Conservation (phyloP, 768 basidiomycete genomes). For the Tulasnella sp. region DNA sequence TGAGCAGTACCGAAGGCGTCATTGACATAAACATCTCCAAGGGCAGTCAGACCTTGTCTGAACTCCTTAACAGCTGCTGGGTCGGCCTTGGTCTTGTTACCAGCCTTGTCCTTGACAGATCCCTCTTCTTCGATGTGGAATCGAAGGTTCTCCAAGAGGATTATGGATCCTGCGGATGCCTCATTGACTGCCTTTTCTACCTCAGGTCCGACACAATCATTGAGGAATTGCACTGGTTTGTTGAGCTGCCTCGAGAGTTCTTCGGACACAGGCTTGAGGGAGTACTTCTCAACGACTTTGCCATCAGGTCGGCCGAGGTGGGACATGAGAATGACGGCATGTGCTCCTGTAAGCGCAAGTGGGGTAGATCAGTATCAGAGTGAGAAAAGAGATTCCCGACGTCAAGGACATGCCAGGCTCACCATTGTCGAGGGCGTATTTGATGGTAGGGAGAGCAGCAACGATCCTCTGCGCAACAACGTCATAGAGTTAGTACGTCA, state of each 20-base stretch:
- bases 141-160: slow-evolving; percentile 93
- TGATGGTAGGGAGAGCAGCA: slow-evolving; percentile 89
- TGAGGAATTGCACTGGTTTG: slow-evolving; percentile 64
- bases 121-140: slow-evolving; percentile 99
- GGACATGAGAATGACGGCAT: slow-evolving; percentile 85
- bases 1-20: slow-evolving; percentile 99
- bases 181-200: slow-evolving; percentile 64
- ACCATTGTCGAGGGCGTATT: slow-evolving; percentile 84
- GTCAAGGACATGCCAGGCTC: slow-evolving; percentile 16
- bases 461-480: slow-evolving; percentile 68
- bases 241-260: slow-evolving; percentile 65
- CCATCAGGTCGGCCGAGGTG: slow-evolving; percentile 97
- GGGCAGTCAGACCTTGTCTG: slow-evolving; percentile 72
- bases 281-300: slow-evolving; percentile 76
- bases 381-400: background rate
- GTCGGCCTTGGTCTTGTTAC: slow-evolving; percentile 90
- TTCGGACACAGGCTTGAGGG: slow-evolving; percentile 70
- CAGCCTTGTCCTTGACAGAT: slow-evolving; percentile 82
- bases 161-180: slow-evolving; percentile 52
- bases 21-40: slow-evolving; percentile 96
- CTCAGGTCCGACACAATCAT: slow-evolving; percentile 75
- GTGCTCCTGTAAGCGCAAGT: slow-evolving; percentile 42
- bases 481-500: background rate
- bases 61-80: slow-evolving; percentile 66
- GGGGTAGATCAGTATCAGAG: slow-evolving; percentile 6